phyloP scores from a whole-genome alignment of 1,284 basidiomycete genomes.

The Ganoderma sinense region DNA sequence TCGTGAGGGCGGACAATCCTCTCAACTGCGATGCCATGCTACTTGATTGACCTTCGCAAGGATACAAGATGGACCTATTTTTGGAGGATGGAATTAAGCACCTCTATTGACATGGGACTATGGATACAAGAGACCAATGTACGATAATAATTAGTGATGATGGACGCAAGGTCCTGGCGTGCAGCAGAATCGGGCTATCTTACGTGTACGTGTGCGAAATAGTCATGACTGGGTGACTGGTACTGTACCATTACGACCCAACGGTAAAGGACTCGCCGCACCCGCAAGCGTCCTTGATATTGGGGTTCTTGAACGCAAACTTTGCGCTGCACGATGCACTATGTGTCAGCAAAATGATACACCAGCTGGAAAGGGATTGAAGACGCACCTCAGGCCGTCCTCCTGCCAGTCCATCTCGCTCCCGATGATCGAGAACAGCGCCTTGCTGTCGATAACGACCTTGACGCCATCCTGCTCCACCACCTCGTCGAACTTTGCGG shows the following conservation, averaged over 20 bases:
- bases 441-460: slow-evolving; percentile 97
- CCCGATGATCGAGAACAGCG: slow-evolving; percentile 97
- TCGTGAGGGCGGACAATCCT: too few species aligned
- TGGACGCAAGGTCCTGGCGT: background rate
- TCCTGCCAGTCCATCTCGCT: slow-evolving; percentile 99
- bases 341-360: background rate
- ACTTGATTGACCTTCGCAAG: background rate
- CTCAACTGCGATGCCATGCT: too few species aligned
- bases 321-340: slow-evolving; percentile 65
- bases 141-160: slow-evolving; percentile 21
- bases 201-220: slow-evolving; percentile 21
- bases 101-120: slow-evolving; percentile 28
- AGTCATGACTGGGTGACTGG: background rate
- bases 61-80: background rate
- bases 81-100: slow-evolving; percentile 3
- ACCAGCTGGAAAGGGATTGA: background rate
- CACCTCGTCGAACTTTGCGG: slow-evolving; percentile 95
- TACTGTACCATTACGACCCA: slow-evolving; percentile 24
- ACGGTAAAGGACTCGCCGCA: slow-evolving; percentile 92
- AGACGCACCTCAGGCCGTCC: slow-evolving; percentile 79
- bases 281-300: slow-evolving; percentile 92
- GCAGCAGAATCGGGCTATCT: slow-evolving; percentile 1
- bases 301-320: slow-evolving; percentile 93
- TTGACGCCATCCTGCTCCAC: slow-evolving; percentile 94
- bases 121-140: slow-evolving; percentile 28